Percentiles rank a stretch among this genome's conserved stretches.
Conservation (phyloP, 441 rosid species). For the Eruca vesicaria region DNA sequence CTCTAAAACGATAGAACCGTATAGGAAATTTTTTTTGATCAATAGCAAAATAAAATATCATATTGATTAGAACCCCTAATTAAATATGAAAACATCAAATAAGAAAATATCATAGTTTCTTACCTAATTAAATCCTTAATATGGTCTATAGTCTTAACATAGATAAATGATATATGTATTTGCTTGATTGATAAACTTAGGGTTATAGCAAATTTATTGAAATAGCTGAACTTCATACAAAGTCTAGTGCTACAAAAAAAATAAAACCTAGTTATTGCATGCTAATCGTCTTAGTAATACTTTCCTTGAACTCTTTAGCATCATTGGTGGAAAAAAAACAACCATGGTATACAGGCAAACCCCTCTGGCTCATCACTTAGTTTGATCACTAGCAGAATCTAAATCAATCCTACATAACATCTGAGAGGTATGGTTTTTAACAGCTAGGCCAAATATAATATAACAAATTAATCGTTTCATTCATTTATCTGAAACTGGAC, state of each 20-base stretch:
- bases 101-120: neutral
- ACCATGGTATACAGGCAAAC: too few species aligned
- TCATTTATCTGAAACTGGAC: constrained; percentile 31
- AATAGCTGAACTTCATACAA: neutral
- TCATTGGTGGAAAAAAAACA: neutral
- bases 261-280: neutral
- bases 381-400: neutral
- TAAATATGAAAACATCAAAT: neutral
- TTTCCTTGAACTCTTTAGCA: neutral
- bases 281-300: neutral
- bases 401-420: neutral
- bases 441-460: neutral
- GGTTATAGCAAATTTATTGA: neutral
- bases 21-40: too few species aligned
- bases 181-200: neutral
- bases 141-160: neutral
- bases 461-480: constrained; percentile 29
- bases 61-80: too few species aligned
- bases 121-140: neutral
- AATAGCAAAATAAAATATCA: too few species aligned
- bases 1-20: neutral
- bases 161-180: neutral
- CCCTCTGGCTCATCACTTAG: neutral
- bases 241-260: neutral
- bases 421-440: neutral